A percentile compares a stretch with the other conserved stretches of the same genome.
Evolutionary conservation across 768 basidiomycete genomes (phyloP).

Genomic region (Cyclocybe aegerita): DNA sequence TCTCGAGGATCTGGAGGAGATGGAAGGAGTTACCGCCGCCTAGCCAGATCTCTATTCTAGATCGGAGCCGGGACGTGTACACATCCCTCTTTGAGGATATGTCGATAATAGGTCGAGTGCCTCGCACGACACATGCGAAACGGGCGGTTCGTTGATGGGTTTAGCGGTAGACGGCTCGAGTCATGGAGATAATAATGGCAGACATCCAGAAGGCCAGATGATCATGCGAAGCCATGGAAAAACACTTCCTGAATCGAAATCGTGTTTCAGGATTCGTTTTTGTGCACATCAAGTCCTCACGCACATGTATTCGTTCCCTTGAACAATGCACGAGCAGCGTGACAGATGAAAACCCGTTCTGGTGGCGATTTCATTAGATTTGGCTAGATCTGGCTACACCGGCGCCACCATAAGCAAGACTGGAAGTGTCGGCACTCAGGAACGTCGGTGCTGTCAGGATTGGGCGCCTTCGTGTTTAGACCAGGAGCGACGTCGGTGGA

Average conservation of each 20-base stretch:
- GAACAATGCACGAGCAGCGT: constrained; percentile 9
- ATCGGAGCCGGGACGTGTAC: constrained; percentile 5
- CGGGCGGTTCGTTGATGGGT: constrained; percentile 9
- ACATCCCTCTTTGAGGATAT: background rate
- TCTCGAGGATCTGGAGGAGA: constrained; percentile 2
- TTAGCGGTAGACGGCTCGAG: background rate
- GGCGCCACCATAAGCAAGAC: too few species aligned
- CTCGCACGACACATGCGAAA: constrained; percentile 11
- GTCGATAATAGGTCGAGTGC: background rate
- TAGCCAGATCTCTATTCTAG: constrained; percentile 12
- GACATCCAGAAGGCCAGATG: background rate
- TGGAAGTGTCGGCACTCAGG: too few species aligned
- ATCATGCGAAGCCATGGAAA: constrained; percentile 10
- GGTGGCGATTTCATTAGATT: too few species aligned
- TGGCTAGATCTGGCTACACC: too few species aligned
- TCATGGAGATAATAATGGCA: constrained; percentile 2
- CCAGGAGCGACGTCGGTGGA: too few species aligned
- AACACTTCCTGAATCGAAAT: constrained; percentile 1
- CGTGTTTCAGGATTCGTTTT: constrained; percentile 6
- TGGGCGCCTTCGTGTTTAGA: too few species aligned
- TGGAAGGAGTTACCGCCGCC: constrained; percentile 2
- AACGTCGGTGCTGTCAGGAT: too few species aligned
- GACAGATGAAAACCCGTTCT: constrained; percentile 2
- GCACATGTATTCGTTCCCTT: constrained; percentile 1
- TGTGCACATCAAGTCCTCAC: background rate